phyloP scores from a whole-genome alignment of 768 basidiomycete genomes.

The Calvatia gigantea region DNA sequence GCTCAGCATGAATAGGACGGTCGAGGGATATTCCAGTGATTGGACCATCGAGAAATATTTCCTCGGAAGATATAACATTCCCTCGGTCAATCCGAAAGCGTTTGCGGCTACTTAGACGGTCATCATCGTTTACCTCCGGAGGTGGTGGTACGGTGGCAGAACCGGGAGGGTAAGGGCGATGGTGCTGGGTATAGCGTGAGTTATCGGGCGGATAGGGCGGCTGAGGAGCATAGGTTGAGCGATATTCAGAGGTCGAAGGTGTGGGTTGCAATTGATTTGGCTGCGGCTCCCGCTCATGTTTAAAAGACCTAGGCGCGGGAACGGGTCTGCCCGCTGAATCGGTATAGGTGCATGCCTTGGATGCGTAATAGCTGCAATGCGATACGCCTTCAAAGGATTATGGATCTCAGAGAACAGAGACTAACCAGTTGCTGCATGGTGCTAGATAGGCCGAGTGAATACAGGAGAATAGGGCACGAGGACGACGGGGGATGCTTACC shows the following conservation, averaged over 20 bases:
- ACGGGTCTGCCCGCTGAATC: slow-evolving; percentile 78
- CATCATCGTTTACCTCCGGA: slow-evolving; percentile 36
- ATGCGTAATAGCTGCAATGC: slow-evolving; percentile 65
- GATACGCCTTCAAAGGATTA: slow-evolving; percentile 14
- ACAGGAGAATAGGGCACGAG: slow-evolving; percentile 8
- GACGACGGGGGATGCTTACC: slow-evolving; percentile 44
- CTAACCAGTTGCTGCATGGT: slow-evolving; percentile 79
- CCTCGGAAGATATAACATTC: slow-evolving; percentile 33
- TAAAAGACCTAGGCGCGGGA: slow-evolving; percentile 59
- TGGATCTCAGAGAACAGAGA: slow-evolving; percentile 15
- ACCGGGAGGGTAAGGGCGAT: slow-evolving; percentile 17
- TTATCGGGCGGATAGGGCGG: slow-evolving; percentile 20
- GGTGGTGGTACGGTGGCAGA: slow-evolving; percentile 13
- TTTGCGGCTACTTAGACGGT: slow-evolving; percentile 39
- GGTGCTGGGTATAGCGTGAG: slow-evolving; percentile 23
- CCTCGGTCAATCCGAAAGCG: slow-evolving; percentile 45
- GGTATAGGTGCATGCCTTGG: slow-evolving; percentile 78
- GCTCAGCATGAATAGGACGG: slow-evolving; percentile 38
- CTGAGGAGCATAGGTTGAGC: slow-evolving; percentile 17
- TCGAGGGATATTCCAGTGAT: slow-evolving; percentile 34
- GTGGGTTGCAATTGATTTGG: slow-evolving; percentile 13
- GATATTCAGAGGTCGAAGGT: slow-evolving; percentile 11
- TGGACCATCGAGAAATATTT: slow-evolving; percentile 38
- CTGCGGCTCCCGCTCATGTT: slow-evolving; percentile 27
- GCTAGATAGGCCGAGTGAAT: slow-evolving; percentile 38